phyloP scores from a whole-genome alignment of 1,139 yeast species.

The Magnusiomyces ingens region DNA sequence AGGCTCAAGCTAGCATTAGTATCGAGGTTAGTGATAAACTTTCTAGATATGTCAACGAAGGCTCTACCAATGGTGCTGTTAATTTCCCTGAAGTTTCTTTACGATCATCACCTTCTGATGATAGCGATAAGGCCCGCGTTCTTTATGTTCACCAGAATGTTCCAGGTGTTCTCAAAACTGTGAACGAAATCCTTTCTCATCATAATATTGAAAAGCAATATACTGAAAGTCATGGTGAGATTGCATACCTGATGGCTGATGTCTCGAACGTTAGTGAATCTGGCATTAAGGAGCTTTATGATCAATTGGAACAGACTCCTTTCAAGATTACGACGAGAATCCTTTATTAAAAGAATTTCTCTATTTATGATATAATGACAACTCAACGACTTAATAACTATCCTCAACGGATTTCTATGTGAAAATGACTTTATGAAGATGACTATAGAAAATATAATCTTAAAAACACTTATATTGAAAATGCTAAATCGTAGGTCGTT shows the following conservation, averaged over 20 bases:
- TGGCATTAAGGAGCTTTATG: conserved; percentile 79
- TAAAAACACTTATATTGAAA: too few species aligned
- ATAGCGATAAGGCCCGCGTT: conserved; percentile 77
- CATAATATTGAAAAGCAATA: conserved; percentile 97
- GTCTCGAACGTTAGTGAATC: conserved; percentile 76
- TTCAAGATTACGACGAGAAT: conserved; percentile 89
- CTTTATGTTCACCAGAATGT: conserved; percentile 95
- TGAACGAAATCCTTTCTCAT: conserved; percentile 87
- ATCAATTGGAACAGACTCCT: conserved; percentile 83
- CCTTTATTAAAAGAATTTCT: conserved; percentile 47
- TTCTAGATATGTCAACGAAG: conserved; percentile 91
- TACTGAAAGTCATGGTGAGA: conserved; percentile 91
- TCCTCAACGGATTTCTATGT: conserved; percentile 1
- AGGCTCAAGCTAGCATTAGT: conserved; percentile 97
- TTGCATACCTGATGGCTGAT: conserved; percentile 98
- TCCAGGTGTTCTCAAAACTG: conserved; percentile 97
- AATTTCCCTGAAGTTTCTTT: conserved; percentile 98
- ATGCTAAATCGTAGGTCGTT: too few species aligned
- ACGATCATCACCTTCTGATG: conserved; percentile 86
- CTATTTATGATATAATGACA: neutral
- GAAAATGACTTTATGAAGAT: too few species aligned
- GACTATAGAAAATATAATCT: too few species aligned
- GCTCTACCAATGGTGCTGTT: conserved; percentile 92
- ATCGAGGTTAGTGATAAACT: conserved; percentile 85
- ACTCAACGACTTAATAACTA: neutral